phyloP scores from a whole-genome alignment of 108 stramenopile species.

The Craspedostauros australis region DNA sequence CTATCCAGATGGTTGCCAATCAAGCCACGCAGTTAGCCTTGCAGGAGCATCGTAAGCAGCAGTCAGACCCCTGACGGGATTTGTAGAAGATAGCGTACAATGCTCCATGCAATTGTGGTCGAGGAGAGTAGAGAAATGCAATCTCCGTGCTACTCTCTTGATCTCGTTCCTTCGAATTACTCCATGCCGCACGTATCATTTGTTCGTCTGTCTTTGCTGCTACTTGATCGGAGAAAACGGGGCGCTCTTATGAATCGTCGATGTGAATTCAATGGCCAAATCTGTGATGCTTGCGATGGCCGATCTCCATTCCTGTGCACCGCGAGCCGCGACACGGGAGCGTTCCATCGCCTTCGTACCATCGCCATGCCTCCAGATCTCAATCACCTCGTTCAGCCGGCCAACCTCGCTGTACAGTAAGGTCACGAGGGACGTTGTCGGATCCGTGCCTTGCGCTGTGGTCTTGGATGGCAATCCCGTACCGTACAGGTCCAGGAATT shows the following conservation, averaged over 20 bases:
- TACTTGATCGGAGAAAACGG: conserved; percentile 37
- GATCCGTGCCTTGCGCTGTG: conserved; percentile 39
- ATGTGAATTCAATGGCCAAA: conserved; percentile 47
- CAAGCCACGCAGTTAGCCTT: too few relatives aligned
- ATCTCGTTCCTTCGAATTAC: too few relatives aligned
- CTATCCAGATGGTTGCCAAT: too few relatives aligned
- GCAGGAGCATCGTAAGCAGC: too few relatives aligned
- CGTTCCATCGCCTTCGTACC: conserved; percentile 54
- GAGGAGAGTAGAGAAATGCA: too few relatives aligned
- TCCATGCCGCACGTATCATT: too few relatives aligned
- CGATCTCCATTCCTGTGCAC: conserved; percentile 45
- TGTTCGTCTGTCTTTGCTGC: too few relatives aligned
- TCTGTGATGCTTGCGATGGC: conserved; percentile 57
- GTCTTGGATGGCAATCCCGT: conserved; percentile 62
- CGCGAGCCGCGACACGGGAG: conserved; percentile 43
- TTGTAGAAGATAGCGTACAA: too few relatives aligned
- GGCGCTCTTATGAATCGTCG: conserved; percentile 45
- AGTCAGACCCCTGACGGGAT: too few relatives aligned
- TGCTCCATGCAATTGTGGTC: too few relatives aligned
- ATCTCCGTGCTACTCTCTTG: too few relatives aligned
- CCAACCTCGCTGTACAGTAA: conserved; percentile 56
- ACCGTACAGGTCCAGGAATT: conserved; percentile 47
- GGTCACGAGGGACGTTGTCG: conserved; percentile 46
- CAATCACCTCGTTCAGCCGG: conserved; percentile 59
- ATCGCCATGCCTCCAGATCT: conserved; percentile 70